phyloP scores from a whole-genome alignment of 2,329 filamentous ascomycete species.

The Scytalidium lignicola region DNA sequence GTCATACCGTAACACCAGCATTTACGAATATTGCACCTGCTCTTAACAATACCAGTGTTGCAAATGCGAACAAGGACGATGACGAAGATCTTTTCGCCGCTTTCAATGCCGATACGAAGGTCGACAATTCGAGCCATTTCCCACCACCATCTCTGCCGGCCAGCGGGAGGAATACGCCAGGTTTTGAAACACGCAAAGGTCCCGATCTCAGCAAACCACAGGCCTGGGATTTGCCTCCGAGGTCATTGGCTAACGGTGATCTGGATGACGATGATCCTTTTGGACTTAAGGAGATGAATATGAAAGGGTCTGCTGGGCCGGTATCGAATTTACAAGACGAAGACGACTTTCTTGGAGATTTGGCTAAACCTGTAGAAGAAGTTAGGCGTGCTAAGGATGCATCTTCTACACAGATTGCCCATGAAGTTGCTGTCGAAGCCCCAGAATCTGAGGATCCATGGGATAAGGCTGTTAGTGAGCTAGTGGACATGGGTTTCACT shows the following conservation, averaged over 20 bases:
- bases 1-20: slow-evolving; percentile 25
- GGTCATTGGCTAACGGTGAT: slow-evolving; percentile 14
- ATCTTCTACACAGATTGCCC: slow-evolving; percentile 29
- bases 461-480: slow-evolving; percentile 77
- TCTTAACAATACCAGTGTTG: slow-evolving; percentile 19
- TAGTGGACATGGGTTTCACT: slow-evolving; percentile 93
- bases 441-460: slow-evolving; percentile 51
- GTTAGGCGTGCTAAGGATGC: slow-evolving; percentile 39
- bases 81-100: slow-evolving; percentile 64
- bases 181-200: slow-evolving; percentile 30
- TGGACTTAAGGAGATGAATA: slow-evolving; percentile 61
- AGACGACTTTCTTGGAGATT: slow-evolving; percentile 61
- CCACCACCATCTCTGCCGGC: slow-evolving; percentile 45
- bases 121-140: slow-evolving; percentile 62
- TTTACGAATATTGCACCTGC: slow-evolving; percentile 26
- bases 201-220: slow-evolving; percentile 49
- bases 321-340: slow-evolving; percentile 40
- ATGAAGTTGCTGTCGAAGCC: slow-evolving; percentile 14
- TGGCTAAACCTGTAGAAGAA: slow-evolving; percentile 61
- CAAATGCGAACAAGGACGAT: slow-evolving; percentile 24
- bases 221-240: slow-evolving; percentile 43
- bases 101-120: slow-evolving; percentile 60
- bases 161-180: slow-evolving; percentile 36
- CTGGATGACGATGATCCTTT: slow-evolving; percentile 75
- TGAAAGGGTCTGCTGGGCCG: slow-evolving; percentile 20